Evolutionary conservation across 371 early-diverging fungal species (phyloP), one percentile per base, ranked within the genome.

Genomic region (Globomyces sp.): DNA sequence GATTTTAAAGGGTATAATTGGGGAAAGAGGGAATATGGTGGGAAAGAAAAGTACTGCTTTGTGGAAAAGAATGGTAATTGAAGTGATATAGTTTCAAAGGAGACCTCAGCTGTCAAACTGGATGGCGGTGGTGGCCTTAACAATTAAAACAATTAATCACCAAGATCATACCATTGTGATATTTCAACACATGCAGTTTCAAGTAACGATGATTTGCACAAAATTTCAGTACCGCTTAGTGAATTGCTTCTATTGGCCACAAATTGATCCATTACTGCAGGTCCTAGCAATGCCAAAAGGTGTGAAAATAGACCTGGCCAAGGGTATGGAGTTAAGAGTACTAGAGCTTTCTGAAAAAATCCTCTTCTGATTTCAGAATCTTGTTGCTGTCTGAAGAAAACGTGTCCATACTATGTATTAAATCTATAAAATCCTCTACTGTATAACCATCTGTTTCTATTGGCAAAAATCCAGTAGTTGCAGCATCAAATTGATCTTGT

Each of bases 381-480:
- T 71, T 86, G 85, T 74, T 90, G 87, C 71, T 96, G 98, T 41
- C 96, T 85, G 72, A 98, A 98, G 70, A 95, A 95, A 2, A 93
- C 95, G 78, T 93, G 94, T 36, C 92, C 95, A 73, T 96, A 90
- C 24, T 24, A 24, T 24, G 24, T 24, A 24, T 24, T 24, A 24
- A 24, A 24, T 24, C 24, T 24, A 24, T 24, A 24, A 24, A 24
- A 24, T 24, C 24, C 24, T 24, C 24, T 24, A 24, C 24, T 4
- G 90, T 78, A 71, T 87, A 91, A 47, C 87, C 90, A 53, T 90
- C 90, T 62, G 83, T 86, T 42, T 82, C 78, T 2, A 78, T 68
- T 1, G 71, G 76, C 49, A 62, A 46, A 2, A 67, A 63, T 24
- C 57, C 9, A 44, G 78, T 42, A 2, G n/a, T 53, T 47, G 39